Evolutionary conservation across 805 yeast genomes (phyloP), one percentile per base, ranked within the genome.

Genomic region (Kurtzmaniella fragi): DNA sequence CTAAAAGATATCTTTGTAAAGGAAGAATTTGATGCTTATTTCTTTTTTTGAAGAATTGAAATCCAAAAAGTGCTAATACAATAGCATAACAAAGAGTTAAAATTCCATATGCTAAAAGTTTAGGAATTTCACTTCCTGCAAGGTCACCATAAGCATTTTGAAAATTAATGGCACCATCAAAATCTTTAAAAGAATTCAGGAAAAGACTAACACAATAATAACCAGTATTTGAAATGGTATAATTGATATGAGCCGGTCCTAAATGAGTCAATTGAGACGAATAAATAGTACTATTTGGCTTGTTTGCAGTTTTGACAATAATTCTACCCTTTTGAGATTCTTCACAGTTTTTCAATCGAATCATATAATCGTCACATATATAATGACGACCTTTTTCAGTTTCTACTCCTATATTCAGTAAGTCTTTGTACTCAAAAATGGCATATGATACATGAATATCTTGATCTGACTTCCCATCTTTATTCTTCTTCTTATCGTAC

Each of bases 91-190:
- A 78, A 28, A 93, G 71, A 1, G 96, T 86, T 53, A 88, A 70
- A 12, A 85, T 75, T 1, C 96, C 97, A 58, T 88, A 93, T 17
- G 88, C 78, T 9, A 96, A 88, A 45, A 93, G 71, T 52, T 90
- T 87, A 23, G 98, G 96, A 49, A 87, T 83, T 58, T 93, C 95
- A 28, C 90, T 71, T 4, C 95, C 99, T 26, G 95, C 78, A 41
- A 93, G 68, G 43, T 86, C 77, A 41, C 99, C 99, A 61, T 77
- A 93, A 3, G 98, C 85, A 63, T 90, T 93, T 66, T 88, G 93
- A 64, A 87, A 93, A 50, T 82, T 82, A 32, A 84, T 83, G n/a
- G 64, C 61, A 12, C 91, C 84, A 37, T 71, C 59, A 61, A 82
- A 93, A 15, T 66, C 68, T 32, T 58, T 57, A 35, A 56, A 56